phyloP scores from a whole-genome alignment of 805 yeast genomes.

The Metschnikowia anglica region DNA sequence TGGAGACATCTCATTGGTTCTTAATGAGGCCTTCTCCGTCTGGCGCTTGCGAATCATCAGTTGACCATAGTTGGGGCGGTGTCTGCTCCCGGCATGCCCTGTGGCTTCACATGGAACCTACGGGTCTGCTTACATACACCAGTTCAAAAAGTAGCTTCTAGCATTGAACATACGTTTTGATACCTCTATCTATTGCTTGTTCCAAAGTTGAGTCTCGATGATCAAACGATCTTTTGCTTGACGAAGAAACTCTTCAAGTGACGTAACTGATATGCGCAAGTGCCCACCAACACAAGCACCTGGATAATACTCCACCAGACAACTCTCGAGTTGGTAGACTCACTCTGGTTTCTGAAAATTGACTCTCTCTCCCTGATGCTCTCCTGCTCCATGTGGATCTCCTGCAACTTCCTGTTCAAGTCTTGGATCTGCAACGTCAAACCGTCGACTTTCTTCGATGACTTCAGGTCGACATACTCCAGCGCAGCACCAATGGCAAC shows the following conservation, averaged over 20 bases:
- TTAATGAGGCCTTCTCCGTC: too few species aligned
- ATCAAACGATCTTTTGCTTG: constrained; percentile 79
- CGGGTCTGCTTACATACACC: too few species aligned
- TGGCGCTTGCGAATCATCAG: too few species aligned
- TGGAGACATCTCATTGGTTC: too few species aligned
- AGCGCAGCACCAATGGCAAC: constrained; percentile 64
- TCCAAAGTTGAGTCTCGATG: neutral
- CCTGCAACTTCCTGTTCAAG: constrained; percentile 56
- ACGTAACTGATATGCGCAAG: constrained; percentile 74
- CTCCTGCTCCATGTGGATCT: constrained; percentile 63
- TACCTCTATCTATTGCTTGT: neutral
- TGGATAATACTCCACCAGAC: constrained; percentile 75
- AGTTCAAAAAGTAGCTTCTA: too few species aligned
- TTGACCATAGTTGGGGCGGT: too few species aligned
- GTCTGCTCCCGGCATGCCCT: too few species aligned
- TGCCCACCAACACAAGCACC: constrained; percentile 59
- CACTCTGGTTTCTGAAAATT: constrained; percentile 72
- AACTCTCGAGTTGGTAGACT: constrained; percentile 69
- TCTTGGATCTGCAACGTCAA: constrained; percentile 56
- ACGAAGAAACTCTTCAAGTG: constrained; percentile 81
- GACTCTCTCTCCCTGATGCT: constrained; percentile 76
- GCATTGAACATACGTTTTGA: too few species aligned
- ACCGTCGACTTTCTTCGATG: constrained; percentile 52
- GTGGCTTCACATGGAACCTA: too few species aligned
- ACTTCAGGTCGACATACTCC: constrained; percentile 60